Percentiles rank a stretch among this genome's conserved stretches.
Conservation (phyloP, 148 eudicot genomes). For the Rheum nobile region DNA sequence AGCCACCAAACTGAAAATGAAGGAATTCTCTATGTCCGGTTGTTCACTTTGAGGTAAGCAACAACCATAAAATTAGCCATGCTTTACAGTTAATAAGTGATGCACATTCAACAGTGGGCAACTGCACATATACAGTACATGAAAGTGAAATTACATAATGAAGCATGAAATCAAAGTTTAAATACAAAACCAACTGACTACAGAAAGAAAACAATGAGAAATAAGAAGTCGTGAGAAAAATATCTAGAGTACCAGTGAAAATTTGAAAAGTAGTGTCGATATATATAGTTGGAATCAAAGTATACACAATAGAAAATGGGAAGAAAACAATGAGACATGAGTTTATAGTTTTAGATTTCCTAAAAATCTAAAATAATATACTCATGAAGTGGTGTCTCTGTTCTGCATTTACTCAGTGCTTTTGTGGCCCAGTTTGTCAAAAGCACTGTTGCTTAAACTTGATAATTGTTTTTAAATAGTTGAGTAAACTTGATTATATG, state of each 20-base stretch:
- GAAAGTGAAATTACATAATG: background rate
- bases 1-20: background rate
- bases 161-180: background rate
- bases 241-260: background rate
- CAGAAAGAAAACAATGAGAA: background rate
- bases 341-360: background rate
- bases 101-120: background rate
- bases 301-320: background rate
- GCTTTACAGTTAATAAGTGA: no score
- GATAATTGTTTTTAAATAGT: background rate
- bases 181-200: background rate
- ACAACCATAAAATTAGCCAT: background rate
- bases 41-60: background rate
- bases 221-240: background rate
- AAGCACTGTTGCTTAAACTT: background rate
- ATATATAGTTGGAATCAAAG: background rate
- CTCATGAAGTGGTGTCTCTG: background rate
- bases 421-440: background rate
- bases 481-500: background rate
- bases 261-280: background rate
- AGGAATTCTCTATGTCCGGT: background rate
- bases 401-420: background rate
- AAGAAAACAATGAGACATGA: background rate
- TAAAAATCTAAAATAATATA: background rate
- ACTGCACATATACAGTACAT: background rate